Percentiles rank a stretch among this genome's conserved stretches.
These are phyloP conservation scores for Botrytis deweyae DNA, from an alignment of 2,329 filamentous ascomycete genomes.

Conservation along the genomic window DNA sequence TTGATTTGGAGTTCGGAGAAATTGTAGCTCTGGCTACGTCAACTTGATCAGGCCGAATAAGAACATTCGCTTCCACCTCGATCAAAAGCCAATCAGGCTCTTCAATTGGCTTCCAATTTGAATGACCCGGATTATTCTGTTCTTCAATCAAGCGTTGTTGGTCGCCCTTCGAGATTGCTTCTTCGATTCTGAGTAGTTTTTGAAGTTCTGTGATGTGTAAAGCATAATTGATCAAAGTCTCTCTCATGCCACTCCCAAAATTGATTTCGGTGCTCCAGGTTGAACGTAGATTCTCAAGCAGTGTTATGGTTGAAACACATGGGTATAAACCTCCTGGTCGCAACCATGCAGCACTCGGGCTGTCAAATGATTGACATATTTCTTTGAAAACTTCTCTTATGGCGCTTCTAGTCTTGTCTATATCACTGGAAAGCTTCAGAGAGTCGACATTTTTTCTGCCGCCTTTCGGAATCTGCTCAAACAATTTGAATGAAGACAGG, in stretches of 20 bases:
- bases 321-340: constrained; percentile 45
- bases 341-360: constrained; percentile 41
- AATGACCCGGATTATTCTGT: constrained; percentile 43
- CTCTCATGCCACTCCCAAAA: constrained; percentile 42
- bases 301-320: constrained; percentile 41
- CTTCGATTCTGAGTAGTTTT: constrained; percentile 45
- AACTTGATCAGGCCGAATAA: constrained; percentile 61
- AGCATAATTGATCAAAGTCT: constrained; percentile 43
- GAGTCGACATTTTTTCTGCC: background rate
- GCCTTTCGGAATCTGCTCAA: constrained; percentile 4
- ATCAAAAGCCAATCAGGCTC: constrained; percentile 64
- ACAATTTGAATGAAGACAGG: constrained; percentile 37
- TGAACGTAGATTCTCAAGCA: constrained; percentile 47
- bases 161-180: constrained; percentile 39
- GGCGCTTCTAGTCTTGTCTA: constrained; percentile 1
- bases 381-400: background rate
- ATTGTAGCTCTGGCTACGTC: constrained; percentile 63
- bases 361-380: constrained; percentile 22
- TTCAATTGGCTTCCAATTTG: constrained; percentile 40
- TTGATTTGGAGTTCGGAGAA: constrained; percentile 49
- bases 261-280: constrained; percentile 25
- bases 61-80: constrained; percentile 63
- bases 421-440: background rate
- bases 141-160: constrained; percentile 42
- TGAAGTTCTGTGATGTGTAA: constrained; percentile 45